Percentiles rank a stretch among this genome's conserved stretches.
Conservation (phyloP, 2,329 filamentous ascomycete genomes). For the Didymella arachidicola region DNA sequence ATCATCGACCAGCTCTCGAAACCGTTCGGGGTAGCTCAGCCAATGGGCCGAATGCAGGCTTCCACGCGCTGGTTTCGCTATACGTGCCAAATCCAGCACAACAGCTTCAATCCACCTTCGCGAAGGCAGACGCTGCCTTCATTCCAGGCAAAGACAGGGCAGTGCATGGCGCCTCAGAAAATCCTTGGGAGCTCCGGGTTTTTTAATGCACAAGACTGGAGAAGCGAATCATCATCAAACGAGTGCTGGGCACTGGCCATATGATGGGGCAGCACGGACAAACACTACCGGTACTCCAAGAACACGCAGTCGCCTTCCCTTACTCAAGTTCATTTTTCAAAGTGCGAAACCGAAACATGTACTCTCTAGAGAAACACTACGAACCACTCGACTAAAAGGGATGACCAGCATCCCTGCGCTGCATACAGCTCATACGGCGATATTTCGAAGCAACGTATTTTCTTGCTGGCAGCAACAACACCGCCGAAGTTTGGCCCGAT, state of each 20-base stretch:
- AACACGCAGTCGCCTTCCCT: background rate
- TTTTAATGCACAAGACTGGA: no score
- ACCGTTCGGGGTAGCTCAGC: background rate
- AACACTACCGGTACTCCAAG: background rate
- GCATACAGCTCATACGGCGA: constrained; percentile 9
- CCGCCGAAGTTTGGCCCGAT: background rate
- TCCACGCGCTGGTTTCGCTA: background rate
- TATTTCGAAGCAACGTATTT: constrained; percentile 4
- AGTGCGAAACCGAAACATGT: background rate
- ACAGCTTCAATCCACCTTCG: no score
- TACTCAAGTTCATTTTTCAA: background rate
- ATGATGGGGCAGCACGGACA: no score
- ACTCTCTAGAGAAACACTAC: background rate
- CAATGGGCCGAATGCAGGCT: background rate
- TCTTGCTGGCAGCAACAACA: background rate
- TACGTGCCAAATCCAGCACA: background rate
- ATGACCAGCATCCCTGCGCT: background rate
- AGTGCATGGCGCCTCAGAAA: no score
- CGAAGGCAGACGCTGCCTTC: no score
- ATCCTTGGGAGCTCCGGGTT: no score
- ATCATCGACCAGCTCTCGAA: background rate
- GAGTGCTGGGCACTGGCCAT: no score
- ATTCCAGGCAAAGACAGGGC: no score
- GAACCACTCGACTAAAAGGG: background rate
- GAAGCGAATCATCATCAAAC: no score